Evolutionary conservation across 306 rosid genomes (phyloP).

Genomic region (Fragaria iinumae): DNA sequence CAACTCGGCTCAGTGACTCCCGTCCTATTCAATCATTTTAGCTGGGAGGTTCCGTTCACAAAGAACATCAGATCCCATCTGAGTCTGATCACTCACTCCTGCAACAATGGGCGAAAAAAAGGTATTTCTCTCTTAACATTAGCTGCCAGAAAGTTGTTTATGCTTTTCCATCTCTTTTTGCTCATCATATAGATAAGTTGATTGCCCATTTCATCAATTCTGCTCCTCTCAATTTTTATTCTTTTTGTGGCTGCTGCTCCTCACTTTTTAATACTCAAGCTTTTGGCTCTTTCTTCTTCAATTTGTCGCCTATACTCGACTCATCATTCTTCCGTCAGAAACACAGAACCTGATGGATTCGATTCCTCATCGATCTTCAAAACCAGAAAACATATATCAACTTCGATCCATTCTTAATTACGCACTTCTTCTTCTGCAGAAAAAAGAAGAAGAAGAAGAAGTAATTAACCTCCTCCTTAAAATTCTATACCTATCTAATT

Average conservation of each 20-base stretch:
- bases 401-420: not conserved
- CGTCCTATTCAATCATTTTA: constrained; percentile 5
- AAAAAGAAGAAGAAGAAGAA: not conserved
- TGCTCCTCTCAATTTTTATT: not conserved
- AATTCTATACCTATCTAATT: not conserved
- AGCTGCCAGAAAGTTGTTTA: not conserved
- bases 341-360: constrained; percentile 1
- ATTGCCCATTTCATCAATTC: too few relatives aligned
- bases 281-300: not conserved
- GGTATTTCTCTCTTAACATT: not conserved
- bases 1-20: not conserved
- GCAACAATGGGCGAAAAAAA: constrained; percentile 17
- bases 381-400: not conserved
- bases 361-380: not conserved
- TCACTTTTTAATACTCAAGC: not conserved
- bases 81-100: not conserved
- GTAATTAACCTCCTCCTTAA: not conserved
- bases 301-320: not conserved
- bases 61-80: not conserved
- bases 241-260: not conserved
- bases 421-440: not conserved
- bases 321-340: constrained; percentile 9
- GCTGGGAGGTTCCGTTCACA: not conserved
- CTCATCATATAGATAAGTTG: not conserved
- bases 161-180: not conserved